These are phyloP conservation scores for Pseudopithomyces maydicus DNA, from an alignment of 2,329 filamentous ascomycete genomes.

Conservation along the genomic window DNA sequence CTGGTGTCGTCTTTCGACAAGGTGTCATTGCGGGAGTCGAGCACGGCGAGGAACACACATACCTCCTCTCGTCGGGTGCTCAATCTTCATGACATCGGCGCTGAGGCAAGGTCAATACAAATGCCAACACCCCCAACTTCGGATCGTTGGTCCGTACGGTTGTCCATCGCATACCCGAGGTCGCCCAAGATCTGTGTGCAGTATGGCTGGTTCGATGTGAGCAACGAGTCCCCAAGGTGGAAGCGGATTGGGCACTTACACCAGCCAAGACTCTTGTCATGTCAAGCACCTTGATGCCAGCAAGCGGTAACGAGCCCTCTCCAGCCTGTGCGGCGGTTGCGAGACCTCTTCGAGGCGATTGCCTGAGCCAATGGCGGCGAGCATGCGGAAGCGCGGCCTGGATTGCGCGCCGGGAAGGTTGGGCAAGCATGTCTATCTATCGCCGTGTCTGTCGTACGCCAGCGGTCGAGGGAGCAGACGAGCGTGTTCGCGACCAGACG, in stretches of 20 bases:
- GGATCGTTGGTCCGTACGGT: slow-evolving; percentile 41
- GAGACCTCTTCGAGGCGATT: slow-evolving; percentile 37
- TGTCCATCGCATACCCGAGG: slow-evolving; percentile 71
- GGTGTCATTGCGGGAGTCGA: neutral
- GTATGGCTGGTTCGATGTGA: slow-evolving; percentile 71
- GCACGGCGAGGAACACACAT: neutral
- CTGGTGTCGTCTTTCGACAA: slow-evolving; percentile 80
- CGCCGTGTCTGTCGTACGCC: slow-evolving; percentile 21
- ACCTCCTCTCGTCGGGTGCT: slow-evolving; percentile 70
- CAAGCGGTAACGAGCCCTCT: slow-evolving; percentile 68
- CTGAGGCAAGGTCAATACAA: slow-evolving; percentile 52
- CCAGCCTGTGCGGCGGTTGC: slow-evolving; percentile 48
- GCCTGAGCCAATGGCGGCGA: slow-evolving; percentile 16
- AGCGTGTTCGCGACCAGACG: neutral
- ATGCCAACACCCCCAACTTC: slow-evolving; percentile 27
- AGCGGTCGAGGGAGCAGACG: slow-evolving; percentile 3
- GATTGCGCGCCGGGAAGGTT: slow-evolving; percentile 20
- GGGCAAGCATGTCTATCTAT: slow-evolving; percentile 12
- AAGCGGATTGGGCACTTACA: slow-evolving; percentile 59
- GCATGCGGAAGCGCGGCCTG: slow-evolving; percentile 5
- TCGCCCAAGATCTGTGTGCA: slow-evolving; percentile 97
- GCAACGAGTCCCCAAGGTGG: neutral
- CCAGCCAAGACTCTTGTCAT: slow-evolving; percentile 97
- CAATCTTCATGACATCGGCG: slow-evolving; percentile 95
- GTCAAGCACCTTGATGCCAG: slow-evolving; percentile 87